phyloP scores from a whole-genome alignment of 2,329 filamentous ascomycete species.

The Gnomoniopsis sp. region DNA sequence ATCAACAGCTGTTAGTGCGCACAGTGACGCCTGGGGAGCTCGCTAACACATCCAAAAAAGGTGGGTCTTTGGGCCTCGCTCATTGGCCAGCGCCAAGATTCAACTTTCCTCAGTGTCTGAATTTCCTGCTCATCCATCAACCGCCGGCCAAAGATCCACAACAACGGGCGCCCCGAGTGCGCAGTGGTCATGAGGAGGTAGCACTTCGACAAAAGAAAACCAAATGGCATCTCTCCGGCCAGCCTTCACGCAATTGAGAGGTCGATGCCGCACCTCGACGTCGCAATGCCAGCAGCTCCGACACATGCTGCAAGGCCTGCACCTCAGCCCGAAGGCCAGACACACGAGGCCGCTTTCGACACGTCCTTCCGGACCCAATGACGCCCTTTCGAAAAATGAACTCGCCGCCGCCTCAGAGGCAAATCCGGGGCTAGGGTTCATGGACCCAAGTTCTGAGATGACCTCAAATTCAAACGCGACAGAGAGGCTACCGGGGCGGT shows the following conservation, averaged over 20 bases:
- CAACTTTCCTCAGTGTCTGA: neutral
- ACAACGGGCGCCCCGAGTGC: conserved; percentile 7
- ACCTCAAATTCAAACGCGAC: too few relatives aligned
- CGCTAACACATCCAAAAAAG: neutral
- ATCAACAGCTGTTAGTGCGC: neutral
- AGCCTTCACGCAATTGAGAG: conserved; percentile 13
- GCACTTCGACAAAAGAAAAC: conserved; percentile 6
- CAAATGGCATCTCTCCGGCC: conserved; percentile 19
- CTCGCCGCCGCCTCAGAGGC: neutral
- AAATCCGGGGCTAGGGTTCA: neutral
- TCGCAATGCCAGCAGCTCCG: conserved; percentile 19
- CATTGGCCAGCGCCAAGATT: neutral
- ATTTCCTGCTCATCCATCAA: neutral
- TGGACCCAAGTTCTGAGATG: too few relatives aligned
- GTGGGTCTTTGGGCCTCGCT: neutral
- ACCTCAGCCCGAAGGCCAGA: conserved; percentile 9
- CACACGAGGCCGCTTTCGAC: conserved; percentile 14
- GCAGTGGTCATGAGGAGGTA: conserved; percentile 17
- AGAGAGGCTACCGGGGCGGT: too few relatives aligned
- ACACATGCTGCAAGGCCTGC: conserved; percentile 14
- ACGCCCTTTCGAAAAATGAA: neutral
- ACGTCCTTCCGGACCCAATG: neutral
- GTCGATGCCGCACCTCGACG: conserved; percentile 14
- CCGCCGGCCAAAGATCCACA: neutral
- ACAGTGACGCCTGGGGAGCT: neutral